A percentile compares a stretch with the other conserved stretches of the same genome.
phyloP scores from a whole-genome alignment of 805 yeast genomes.

The Pichia nakasei region DNA sequence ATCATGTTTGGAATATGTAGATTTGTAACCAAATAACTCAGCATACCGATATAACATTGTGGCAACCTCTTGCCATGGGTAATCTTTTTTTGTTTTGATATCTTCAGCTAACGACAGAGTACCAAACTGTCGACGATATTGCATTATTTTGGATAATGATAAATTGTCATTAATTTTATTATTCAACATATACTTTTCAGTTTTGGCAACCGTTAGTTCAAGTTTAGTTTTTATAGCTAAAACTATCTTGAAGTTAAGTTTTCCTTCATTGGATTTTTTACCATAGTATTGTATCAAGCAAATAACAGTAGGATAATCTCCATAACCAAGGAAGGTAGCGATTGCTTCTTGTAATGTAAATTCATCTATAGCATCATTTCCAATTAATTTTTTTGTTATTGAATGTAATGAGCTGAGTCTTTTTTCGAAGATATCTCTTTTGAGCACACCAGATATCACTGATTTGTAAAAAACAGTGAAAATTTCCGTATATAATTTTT shows the following conservation, averaged over 20 bases:
- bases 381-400: constrained; percentile 13
- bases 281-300: constrained; percentile 22
- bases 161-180: neutral
- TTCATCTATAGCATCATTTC: constrained; percentile 3
- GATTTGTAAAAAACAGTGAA: constrained; percentile 9
- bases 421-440: constrained; percentile 1
- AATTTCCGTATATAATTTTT: constrained; percentile 7
- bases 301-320: constrained; percentile 18
- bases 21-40: constrained; percentile 17
- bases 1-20: constrained; percentile 13
- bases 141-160: constrained; percentile 6
- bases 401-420: constrained; percentile 13
- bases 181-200: constrained; percentile 13
- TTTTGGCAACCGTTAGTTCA: constrained; percentile 16
- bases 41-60: constrained; percentile 15
- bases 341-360: constrained; percentile 8
- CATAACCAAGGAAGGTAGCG: constrained; percentile 19
- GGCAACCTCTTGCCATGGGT: constrained; percentile 16
- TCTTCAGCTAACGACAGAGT: constrained; percentile 11
- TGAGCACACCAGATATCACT: constrained; percentile 4
- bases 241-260: constrained; percentile 11
- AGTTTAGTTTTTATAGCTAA: constrained; percentile 14
- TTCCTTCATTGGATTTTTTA: constrained; percentile 1
- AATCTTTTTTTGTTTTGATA: constrained; percentile 1
- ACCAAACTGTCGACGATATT: constrained; percentile 15